These are phyloP conservation scores for Aspergillus melleus DNA, from an alignment of 2,329 filamentous ascomycete genomes.

Conservation along the genomic window DNA sequence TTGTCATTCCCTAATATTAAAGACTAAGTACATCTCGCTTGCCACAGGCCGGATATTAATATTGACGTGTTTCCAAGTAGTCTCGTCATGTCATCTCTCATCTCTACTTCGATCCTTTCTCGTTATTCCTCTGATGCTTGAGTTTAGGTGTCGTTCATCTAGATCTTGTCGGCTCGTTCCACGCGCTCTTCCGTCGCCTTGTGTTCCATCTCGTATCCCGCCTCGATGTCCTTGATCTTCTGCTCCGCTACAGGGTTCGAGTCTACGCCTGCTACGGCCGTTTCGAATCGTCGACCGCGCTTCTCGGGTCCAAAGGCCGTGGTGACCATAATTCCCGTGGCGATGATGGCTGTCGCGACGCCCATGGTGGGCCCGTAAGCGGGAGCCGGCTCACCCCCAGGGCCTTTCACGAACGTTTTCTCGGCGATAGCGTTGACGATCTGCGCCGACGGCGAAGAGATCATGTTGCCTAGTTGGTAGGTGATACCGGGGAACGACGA, in stretches of 20 bases:
- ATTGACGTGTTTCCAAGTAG: neutral
- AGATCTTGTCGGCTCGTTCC: neutral
- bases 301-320: slow-evolving; percentile 73
- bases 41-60: neutral
- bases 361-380: slow-evolving; percentile 76
- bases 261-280: slow-evolving; percentile 48
- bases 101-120: neutral
- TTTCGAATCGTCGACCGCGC: slow-evolving; percentile 69
- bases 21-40: neutral
- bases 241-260: neutral
- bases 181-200: neutral
- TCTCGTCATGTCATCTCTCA: neutral
- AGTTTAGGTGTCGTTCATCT: no score
- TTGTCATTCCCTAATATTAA: neutral
- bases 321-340: slow-evolving; percentile 66
- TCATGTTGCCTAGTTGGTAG: slow-evolving; percentile 73
- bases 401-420: slow-evolving; percentile 55
- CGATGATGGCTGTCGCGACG: slow-evolving; percentile 74
- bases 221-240: neutral
- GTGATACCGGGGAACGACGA: slow-evolving; percentile 66
- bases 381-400: slow-evolving; percentile 59
- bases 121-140: no score
- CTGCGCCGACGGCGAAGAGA: slow-evolving; percentile 64
- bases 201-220: neutral
- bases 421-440: slow-evolving; percentile 76